Evolutionary conservation across 768 basidiomycete genomes (phyloP), one percentile per base, ranked within the genome.

Genomic region (Mycena leptocephala): DNA sequence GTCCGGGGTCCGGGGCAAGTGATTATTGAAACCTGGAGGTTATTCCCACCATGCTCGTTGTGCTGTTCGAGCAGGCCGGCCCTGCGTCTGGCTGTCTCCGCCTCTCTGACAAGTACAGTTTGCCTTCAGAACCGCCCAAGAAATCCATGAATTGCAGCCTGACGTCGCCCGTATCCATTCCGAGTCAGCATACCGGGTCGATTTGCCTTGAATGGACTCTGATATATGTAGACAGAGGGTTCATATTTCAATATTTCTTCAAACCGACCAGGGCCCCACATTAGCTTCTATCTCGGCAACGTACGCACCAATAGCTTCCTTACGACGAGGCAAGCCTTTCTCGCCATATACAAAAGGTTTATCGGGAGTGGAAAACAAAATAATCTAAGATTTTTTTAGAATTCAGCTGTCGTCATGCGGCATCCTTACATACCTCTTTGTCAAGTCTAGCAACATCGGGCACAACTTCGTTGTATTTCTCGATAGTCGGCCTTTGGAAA

Each of bases 111-210:
- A 80, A 80, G 51, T 88, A 87, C 73, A 86, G 87, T 61, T 81
- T 82, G 8, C 83, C 86, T 16, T 67, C 81, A 8, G 84, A 86
- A 70, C 76, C 78, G 28, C 83, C 85, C 6, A 85, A 76, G 73
- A 88, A 87, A 76, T 85, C 87, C 28, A 96, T n/a, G n/a, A n/a
- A n/a, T n/a, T n/a, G n/a, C n/a, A n/a, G n/a, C n/a, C n/a, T n/a
- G n/a, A n/a, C n/a, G n/a, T n/a, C n/a, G n/a, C n/a, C n/a, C n/a
- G n/a, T n/a, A n/a, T n/a, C n/a, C n/a, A n/a, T n/a, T n/a, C n/a
- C n/a, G n/a, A n/a, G n/a, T n/a, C n/a, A n/a, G n/a, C n/a, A n/a
- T n/a, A n/a, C n/a, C n/a, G n/a, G n/a, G n/a, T n/a, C n/a, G n/a
- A n/a, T n/a, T n/a, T n/a, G n/a, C n/a, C n/a, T n/a, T n/a, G n/a